Percentiles rank a stretch among this genome's conserved stretches.
These are phyloP conservation scores for Rhodotorula sp. DNA, from an alignment of 1,284 basidiomycete genomes.

Conservation along the genomic window DNA sequence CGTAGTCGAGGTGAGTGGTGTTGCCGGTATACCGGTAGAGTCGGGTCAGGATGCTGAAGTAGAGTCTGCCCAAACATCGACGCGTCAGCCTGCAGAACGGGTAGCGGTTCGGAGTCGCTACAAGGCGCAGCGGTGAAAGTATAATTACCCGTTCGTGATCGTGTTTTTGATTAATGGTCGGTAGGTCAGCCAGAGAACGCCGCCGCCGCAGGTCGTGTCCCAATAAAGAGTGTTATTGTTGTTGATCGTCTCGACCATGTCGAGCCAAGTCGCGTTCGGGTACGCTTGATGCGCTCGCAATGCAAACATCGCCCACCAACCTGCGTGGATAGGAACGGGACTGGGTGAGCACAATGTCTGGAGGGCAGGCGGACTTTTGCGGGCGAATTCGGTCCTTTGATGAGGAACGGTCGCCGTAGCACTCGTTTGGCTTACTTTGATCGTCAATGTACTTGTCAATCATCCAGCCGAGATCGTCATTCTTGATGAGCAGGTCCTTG, in stretches of 20 bases:
- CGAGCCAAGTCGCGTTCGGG: conserved; percentile 33
- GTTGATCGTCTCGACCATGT: conserved; percentile 19
- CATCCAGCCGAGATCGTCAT: conserved; percentile 31
- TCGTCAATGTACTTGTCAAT: conserved; percentile 41
- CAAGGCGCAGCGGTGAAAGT: background rate
- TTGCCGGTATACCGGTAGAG: conserved; percentile 34
- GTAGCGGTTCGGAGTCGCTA: background rate
- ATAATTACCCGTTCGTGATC: conserved; percentile 34
- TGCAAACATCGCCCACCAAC: conserved; percentile 40
- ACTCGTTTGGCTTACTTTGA: conserved; percentile 19
- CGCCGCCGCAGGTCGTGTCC: conserved; percentile 37
- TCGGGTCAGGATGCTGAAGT: conserved; percentile 31
- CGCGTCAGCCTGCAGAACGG: too few relatives aligned
- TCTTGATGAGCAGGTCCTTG: conserved; percentile 30
- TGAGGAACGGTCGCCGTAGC: background rate
- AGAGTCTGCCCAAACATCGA: conserved; percentile 5
- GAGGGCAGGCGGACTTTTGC: background rate
- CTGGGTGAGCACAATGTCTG: background rate
- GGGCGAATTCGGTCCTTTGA: background rate
- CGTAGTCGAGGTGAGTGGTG: conserved; percentile 21
- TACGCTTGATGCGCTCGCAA: conserved; percentile 32
- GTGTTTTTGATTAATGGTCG: conserved; percentile 34
- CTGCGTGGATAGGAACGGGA: background rate
- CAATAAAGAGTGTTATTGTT: conserved; percentile 36
- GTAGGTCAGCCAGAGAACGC: conserved; percentile 38